Evolutionary conservation across 2,329 filamentous ascomycete species (phyloP), one percentile per base, ranked within the genome.

Genomic region (Fusarium sacchari): DNA sequence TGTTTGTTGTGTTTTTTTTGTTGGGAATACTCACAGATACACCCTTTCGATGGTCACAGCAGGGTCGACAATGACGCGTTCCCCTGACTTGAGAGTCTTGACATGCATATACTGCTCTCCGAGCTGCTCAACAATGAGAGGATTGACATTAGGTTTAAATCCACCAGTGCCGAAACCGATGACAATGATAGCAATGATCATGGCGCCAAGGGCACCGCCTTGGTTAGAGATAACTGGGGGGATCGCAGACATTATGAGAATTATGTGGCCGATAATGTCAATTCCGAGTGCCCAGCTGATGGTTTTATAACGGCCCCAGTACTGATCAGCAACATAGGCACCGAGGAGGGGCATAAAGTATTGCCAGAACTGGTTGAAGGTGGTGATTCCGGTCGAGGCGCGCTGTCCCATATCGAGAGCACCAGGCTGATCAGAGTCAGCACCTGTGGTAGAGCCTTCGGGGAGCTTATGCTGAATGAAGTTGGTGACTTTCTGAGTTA

Each of bases 61-160:
- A 0, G 91, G 91, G 72, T 93, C 91, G 20, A 92, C 86, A 60
- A 93, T 89, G 44, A 92, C 90, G 17, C 88, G 87, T 79, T 92
- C 88, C 30, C 91, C 91, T 3, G 83, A 86, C 36, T 79, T 78
- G 26, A 88, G 81, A 7, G 85, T 88, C 67, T 85, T 83, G 60
- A 92, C 84, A 40, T 85, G 84, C 61, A 88, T 83, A 67, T 85
- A 86, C n/a, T 88, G 86, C 30, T 88, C 85, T 17, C 84, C 85
- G 67, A 91, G 87, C 79, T 93, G 91, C 76, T 93, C 91, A 26
- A 90, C 89, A 69, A 93, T 90, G 30, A 93, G 82, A 4, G 90
- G 90, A 24, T 88, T 89, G 60, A 94, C 89, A 74, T 94, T 95
- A 46, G 91, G 83, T 83, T 94, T 94, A 86, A 94, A 94, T 67